These are phyloP conservation scores for Pseudevernia furfuracea DNA, from an alignment of 495 filamentous ascomycete genomes.

Conservation along the genomic window DNA sequence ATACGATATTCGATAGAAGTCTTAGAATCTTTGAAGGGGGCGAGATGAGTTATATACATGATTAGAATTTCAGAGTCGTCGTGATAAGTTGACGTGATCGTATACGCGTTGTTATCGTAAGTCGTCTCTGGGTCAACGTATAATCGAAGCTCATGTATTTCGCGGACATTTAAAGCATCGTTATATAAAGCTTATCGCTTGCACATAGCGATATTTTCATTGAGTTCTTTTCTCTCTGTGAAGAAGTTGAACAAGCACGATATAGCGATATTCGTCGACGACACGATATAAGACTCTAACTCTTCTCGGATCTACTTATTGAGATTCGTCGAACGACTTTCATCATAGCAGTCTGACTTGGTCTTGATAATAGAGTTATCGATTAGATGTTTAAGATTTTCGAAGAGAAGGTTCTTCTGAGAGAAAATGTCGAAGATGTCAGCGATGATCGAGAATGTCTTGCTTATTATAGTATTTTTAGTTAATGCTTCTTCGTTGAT, in stretches of 20 bases:
- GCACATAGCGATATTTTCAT: too few relatives aligned
- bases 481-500: constrained; percentile 19
- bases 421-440: neutral
- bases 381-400: constrained; percentile 6
- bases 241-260: constrained; percentile 9
- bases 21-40: too few relatives aligned
- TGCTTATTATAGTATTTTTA: too few relatives aligned
- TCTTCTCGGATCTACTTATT: constrained; percentile 1
- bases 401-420: neutral
- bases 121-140: neutral
- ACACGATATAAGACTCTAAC: neutral
- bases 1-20: too few relatives aligned
- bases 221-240: too few relatives aligned
- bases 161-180: too few relatives aligned
- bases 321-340: constrained; percentile 30
- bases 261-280: constrained; percentile 7
- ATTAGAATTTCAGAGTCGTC: too few relatives aligned
- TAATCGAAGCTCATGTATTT: too few relatives aligned
- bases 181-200: too few relatives aligned
- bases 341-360: constrained; percentile 36
- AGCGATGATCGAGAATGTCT: constrained; percentile 10
- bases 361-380: constrained; percentile 28
- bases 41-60: too few relatives aligned
- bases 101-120: too few relatives aligned
- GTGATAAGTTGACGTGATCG: too few relatives aligned